Base-by-base conservation (phyloP, 1,284 basidiomycete genomes). In the Fomitiporia mediterranea region DNA sequence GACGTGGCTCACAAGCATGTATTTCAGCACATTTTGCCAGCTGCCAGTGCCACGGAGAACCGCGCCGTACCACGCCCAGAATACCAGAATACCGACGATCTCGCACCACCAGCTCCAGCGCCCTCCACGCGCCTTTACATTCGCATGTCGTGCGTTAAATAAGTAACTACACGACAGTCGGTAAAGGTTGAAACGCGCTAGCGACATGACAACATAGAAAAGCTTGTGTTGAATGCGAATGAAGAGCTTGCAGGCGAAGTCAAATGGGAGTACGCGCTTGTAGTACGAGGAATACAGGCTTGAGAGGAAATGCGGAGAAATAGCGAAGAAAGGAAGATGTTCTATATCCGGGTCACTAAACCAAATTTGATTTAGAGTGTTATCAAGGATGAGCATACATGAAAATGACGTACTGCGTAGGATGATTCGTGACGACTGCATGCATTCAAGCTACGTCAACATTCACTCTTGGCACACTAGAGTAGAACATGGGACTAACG, bases 111-210 rank as follows among this genome's bases (percentile, higher is more conserved):
- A 90, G 53, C 83, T 81, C 87, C 86, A 90, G 38, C 76, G 73
- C 2, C 83, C 84, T 9, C 84, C 85, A 55, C 74, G 72, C 9
- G 78, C 80, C 37, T 78, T 81, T 58, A 70, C 77, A 15, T 80
- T 78, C 61, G 84, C 80, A 2, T 80, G 44, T 27, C 58, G 79
- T 59, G 79, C 81, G 59, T 80, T 79, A 56, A 82, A 73, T 38
- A 99, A 77, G 70, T 84, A 93, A 30, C 67, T 70, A 70, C 97
- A 99, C 2, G 94, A 94, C 60, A 90, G 86, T 50, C 78, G 86
- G 70, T 98, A 98, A 46, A 99, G 88, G 71, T 99, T 99, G 78
- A 98, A 97, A 48, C 96, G 87, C 2, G 89, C 96, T 59, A 99
- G 85, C 11, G 82, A 82, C 76, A 99, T 89, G 66, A 99, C 78